These are phyloP conservation scores for Pterula multifida DNA, from an alignment of 1,284 basidiomycete genomes.

Conservation along the genomic window DNA sequence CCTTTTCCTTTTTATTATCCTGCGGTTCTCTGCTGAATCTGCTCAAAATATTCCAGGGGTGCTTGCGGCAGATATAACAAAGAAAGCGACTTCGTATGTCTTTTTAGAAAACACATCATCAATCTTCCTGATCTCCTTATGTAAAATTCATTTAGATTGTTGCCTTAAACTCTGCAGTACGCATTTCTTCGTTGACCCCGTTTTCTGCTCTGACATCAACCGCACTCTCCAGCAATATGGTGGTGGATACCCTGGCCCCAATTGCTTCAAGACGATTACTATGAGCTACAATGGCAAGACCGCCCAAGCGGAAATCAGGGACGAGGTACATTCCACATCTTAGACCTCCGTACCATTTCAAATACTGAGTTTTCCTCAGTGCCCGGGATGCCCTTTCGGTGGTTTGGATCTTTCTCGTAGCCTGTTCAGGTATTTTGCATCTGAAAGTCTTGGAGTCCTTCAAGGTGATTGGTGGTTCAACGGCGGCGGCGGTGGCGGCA, in stretches of 20 bases:
- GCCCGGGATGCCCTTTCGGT: constrained; percentile 57
- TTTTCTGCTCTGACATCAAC: constrained; percentile 2
- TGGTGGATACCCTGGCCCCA: constrained; percentile 41
- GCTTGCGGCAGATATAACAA: constrained; percentile 41
- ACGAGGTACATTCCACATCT: constrained; percentile 37
- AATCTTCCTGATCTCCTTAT: constrained; percentile 1
- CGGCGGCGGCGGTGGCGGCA: constrained; percentile 15
- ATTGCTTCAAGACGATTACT: constrained; percentile 53
- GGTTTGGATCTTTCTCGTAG: constrained; percentile 71
- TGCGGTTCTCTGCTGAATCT: constrained; percentile 2
- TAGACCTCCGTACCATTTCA: constrained; percentile 5
- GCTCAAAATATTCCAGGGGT: constrained; percentile 22
- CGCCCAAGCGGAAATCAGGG: constrained; percentile 48
- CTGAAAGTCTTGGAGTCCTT: constrained; percentile 36
- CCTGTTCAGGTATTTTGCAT: constrained; percentile 59
- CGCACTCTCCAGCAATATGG: constrained; percentile 32
- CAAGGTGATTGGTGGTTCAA: constrained; percentile 46
- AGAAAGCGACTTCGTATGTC: constrained; percentile 38
- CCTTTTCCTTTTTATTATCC: constrained; percentile 15
- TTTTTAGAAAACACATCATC: not conserved
- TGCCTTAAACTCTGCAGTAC: constrained; percentile 26
- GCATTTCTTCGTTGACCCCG: constrained; percentile 10
- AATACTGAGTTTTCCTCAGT: constrained; percentile 25
- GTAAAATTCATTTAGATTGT: constrained; percentile 22
- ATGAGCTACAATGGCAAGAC: constrained; percentile 57